Base-by-base conservation (phyloP, 768 basidiomycete species). In the Brasilioporus rufonigricans region DNA sequence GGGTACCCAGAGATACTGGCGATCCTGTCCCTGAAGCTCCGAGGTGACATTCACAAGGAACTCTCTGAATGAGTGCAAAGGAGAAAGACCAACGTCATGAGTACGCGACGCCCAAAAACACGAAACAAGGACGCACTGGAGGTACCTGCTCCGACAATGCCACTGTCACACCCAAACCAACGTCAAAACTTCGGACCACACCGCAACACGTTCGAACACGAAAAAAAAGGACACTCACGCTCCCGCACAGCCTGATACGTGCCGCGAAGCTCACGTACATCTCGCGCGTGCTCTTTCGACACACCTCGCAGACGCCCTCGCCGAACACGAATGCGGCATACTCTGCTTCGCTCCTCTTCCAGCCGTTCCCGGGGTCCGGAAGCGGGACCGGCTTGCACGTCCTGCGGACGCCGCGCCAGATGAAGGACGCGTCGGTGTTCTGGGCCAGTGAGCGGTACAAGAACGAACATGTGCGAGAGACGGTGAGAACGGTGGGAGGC, bases 301-400 rank as follows among this genome's bases (percentile, higher is more conserved):
- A 85, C 53, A 86, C 83, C 65, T 79, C 78, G 59, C 88, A 90
- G 2, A 56, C 18, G 0, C 85, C 85, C 1, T 66, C 67, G 59
- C 82, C 81, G 53, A 86, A 89, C 23, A 89, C 56, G 51, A 87
- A 80, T 0, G 86, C 80, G n/a, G 83, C 84, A 65, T 83, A 87
- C 0, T 80, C 73, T 0, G 81, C 62, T 61, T 90, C 88, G 6
- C 74, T 78, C 5, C 43, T 51, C 13, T 40, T 48, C 64, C 80
- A 80, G 1, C 61, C 71, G 14, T 61, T 71, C n/a, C 52, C 70
- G 2, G 77, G 80, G 7, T 76, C 74, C 1, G 80, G 82, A 10
- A 82, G 67, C 7, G 74, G 62, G 1, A 9, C 18, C 0, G 73
- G 73, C 8, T 45, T 21, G 57, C 67, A 77, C 7, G 67, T 58